Percentiles rank a stretch among this genome's conserved stretches.
These are phyloP conservation scores for Mycocentrospora acerina DNA, from an alignment of 2,329 filamentous ascomycete species.

Conservation along the genomic window DNA sequence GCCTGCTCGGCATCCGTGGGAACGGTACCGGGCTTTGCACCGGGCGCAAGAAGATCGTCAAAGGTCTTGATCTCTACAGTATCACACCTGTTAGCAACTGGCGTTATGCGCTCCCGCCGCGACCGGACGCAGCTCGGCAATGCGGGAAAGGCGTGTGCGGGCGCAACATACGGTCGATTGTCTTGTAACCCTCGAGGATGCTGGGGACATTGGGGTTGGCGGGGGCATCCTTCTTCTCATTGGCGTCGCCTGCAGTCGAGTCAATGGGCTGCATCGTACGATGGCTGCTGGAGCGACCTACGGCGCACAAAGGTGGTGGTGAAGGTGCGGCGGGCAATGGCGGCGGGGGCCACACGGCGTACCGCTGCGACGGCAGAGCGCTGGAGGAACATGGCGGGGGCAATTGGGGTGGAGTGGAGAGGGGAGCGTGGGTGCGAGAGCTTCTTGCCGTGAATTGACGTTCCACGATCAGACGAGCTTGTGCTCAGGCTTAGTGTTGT, in stretches of 20 bases:
- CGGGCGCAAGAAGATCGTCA: constrained; percentile 82
- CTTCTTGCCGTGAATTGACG: constrained; percentile 29
- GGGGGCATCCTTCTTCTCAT: constrained; percentile 39
- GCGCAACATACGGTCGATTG: constrained; percentile 46
- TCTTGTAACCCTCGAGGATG: constrained; percentile 43
- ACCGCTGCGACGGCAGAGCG: constrained; percentile 52
- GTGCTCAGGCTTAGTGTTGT: constrained; percentile 23
- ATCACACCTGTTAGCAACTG: constrained; percentile 30
- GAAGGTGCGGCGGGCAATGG: constrained; percentile 49
- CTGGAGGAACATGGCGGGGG: constrained; percentile 50
- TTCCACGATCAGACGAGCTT: constrained; percentile 22
- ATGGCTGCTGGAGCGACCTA: constrained; percentile 41
- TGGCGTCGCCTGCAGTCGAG: constrained; percentile 33
- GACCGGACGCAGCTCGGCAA: constrained; percentile 12
- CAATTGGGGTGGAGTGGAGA: constrained; percentile 43
- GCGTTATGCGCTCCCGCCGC: constrained; percentile 1
- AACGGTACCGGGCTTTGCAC: constrained; percentile 78
- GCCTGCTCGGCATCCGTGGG: constrained; percentile 94
- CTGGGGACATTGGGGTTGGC: constrained; percentile 25
- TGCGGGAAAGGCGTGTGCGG: constrained; percentile 10
- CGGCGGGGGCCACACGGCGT: constrained; percentile 47
- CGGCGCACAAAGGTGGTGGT: constrained; percentile 49
- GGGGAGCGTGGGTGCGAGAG: constrained; percentile 30
- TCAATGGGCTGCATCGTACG: constrained; percentile 35
- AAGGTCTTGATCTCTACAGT: constrained; percentile 75